phyloP scores from a whole-genome alignment of 2,329 filamentous ascomycete genomes.

The Calonectria pauciramosa region DNA sequence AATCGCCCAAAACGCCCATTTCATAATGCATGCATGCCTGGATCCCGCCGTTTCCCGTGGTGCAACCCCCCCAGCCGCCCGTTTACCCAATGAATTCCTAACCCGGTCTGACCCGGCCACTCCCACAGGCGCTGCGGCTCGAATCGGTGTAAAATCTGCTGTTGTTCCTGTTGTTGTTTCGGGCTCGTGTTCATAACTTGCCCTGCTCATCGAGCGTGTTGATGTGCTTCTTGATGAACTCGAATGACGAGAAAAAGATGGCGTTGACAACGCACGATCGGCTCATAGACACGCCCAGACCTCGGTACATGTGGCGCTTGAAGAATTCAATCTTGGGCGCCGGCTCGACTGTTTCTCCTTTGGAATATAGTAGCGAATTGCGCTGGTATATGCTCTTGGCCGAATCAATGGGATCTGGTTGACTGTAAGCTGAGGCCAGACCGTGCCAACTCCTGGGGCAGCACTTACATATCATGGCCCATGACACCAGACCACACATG shows the following conservation, averaged over 20 bases:
- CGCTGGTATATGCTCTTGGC: conserved; percentile 90
- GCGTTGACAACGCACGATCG: conserved; percentile 88
- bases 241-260: conserved; percentile 91
- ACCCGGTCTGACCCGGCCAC: conserved; percentile 14
- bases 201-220: conserved; percentile 64
- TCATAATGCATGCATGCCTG: conserved; percentile 43
- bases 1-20: conserved; percentile 40
- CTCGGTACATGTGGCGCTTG: conserved; percentile 83
- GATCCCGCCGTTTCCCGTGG: conserved; percentile 30
- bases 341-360: conserved; percentile 73
- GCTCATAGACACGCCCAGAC: conserved; percentile 85
- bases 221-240: conserved; percentile 82
- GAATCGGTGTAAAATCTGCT: conserved; percentile 25
- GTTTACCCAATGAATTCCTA: conserved; percentile 26
- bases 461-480: conserved; percentile 79
- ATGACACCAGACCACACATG: conserved; percentile 86
- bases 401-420: conserved; percentile 78
- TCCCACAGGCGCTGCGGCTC: conserved; percentile 8
- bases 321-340: conserved; percentile 84
- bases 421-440: conserved; percentile 19
- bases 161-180: background rate
- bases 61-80: conserved; percentile 21
- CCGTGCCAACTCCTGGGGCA: background rate
- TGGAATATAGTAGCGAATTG: conserved; percentile 79
- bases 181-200: conserved; percentile 21